Evolutionary conservation across 2,329 filamentous ascomycete genomes (phyloP), one percentile per base, ranked within the genome.

Genomic region (Cylindrodendrum hubeiense): DNA sequence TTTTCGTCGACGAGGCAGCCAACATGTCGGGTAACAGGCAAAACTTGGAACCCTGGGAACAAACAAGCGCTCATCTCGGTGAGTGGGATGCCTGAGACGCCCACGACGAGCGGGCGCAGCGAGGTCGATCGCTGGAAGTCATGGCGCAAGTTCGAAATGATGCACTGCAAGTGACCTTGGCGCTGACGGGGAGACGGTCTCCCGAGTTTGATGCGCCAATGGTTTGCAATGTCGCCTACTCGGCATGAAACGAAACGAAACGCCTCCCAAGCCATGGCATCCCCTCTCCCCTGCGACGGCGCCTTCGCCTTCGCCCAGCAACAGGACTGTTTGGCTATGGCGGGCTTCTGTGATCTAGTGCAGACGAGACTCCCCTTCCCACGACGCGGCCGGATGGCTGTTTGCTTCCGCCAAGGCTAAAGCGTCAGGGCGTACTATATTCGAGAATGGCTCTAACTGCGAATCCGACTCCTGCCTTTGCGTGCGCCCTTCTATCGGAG

Each of bases 191-290:
- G 39, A 51, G 41, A 53, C 57, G 41, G 49, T 47, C 22, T 47
- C 30, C 53, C 46, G 41, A 43, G 30, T 33, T 37, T 26, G 22
- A 47, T 50, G 19, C 13, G 43, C 60, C 49, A 53, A 43, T 63
- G 49, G 54, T 21, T 60, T 47, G n/a, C 33, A 44, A 50, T 17
- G 49, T 28, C 8, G 17, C 17, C 12, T 17, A 19, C 19, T 28
- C 37, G 30, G 52, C 21, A 33, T 24, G 44, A 64, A 50, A 54
- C 61, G 43, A 63, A 64, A 60, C 61, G 55, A 64, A 55, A 58
- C 33, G 43, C 28, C 21, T 26, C 33, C 21, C 17, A 28, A 49
- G 34, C 22, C 33, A 13, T 28, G 22, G 13, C n/a, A 53, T 44
- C 19, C 28, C 41, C 26, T 28, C 12, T 21, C 44, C 33, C 24